Percentiles rank a stretch among this genome's conserved stretches.
These are phyloP conservation scores for Physcomitrellopsis africana DNA, from an alignment of 225 moss, liverwort and hornwort genomes.

Conservation along the genomic window DNA sequence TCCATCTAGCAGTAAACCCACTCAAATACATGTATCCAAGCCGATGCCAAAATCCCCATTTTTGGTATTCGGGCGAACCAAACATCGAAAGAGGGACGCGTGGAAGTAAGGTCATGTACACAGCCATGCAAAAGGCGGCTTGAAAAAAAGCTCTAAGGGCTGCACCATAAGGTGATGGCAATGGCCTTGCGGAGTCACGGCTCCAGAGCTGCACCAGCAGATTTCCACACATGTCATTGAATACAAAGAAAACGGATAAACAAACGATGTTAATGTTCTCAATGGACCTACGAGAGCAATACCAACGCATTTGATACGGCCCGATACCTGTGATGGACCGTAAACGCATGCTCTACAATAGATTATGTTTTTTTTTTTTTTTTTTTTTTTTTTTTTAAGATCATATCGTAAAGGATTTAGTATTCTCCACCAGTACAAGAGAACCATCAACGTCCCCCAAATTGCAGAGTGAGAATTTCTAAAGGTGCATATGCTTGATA, in stretches of 20 bases:
- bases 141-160: conserved; percentile 51
- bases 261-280: background rate
- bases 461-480: too few relatives aligned
- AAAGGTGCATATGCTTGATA: background rate
- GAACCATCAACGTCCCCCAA: background rate
- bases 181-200: conserved; percentile 45
- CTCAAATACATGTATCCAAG: conserved; percentile 65
- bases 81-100: conserved; percentile 69
- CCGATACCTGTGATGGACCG: background rate
- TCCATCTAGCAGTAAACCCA: conserved; percentile 84
- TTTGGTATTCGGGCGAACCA: conserved; percentile 64
- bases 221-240: conserved; percentile 1
- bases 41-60: conserved; percentile 72
- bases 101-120: conserved; percentile 60
- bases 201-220: conserved; percentile 63
- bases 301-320: background rate
- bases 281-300: background rate
- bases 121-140: conserved; percentile 53
- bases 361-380: background rate
- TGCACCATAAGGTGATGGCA: conserved; percentile 61
- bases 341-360: background rate
- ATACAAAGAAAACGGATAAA: background rate
- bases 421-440: background rate
- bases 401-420: too few relatives aligned
- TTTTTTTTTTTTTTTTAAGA: background rate